Base-by-base conservation (phyloP, 768 basidiomycete species). In the Rhodosporidiobolus odoratus region DNA sequence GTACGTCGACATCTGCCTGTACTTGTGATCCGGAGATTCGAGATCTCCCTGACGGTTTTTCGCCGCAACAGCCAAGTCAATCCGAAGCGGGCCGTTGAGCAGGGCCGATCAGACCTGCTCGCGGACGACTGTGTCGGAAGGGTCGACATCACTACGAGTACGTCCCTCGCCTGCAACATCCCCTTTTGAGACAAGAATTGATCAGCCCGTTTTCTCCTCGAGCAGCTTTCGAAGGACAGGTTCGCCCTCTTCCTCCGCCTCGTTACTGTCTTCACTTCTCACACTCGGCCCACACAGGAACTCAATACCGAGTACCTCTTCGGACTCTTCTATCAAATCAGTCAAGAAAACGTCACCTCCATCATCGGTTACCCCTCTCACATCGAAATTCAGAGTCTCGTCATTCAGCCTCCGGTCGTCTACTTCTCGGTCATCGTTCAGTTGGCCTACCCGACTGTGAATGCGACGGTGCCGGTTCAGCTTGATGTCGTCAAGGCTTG, bases 241-340 rank as follows among this genome's bases (percentile, higher is more conserved):
- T n/a, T n/a, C n/a, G n/a, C n/a, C n/a, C n/a, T n/a, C n/a, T n/a
- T n/a, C n/a, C n/a, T n/a, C n/a, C n/a, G n/a, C n/a, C n/a, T n/a
- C n/a, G n/a, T n/a, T n/a, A n/a, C n/a, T n/a, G n/a, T n/a, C n/a
- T n/a, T n/a, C n/a, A n/a, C n/a, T n/a, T n/a, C n/a, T n/a, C n/a
- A n/a, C n/a, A n/a, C n/a, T n/a, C n/a, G n/a, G n/a, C n/a, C n/a
- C n/a, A n/a, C n/a, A n/a, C n/a, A n/a, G 12, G 45, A 52, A 4
- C 61, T 53, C 37, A 62, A 62, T n/a, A 62, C 10, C 23, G 61
- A 62, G 15, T 62, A 62, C 48, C 35, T 62, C 25, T 53, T 52
- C 16, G 48, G 48, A 6, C 61, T 63, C 7, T 63, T 53, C 21
- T 27, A 5, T 50, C 19, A 30, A 38, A n/a, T 53, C 30, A 27